A percentile compares a stretch with the other conserved stretches of the same genome.
These are phyloP conservation scores for Monosporascus sp. DNA, from an alignment of 2,329 filamentous ascomycete genomes.

Conservation along the genomic window DNA sequence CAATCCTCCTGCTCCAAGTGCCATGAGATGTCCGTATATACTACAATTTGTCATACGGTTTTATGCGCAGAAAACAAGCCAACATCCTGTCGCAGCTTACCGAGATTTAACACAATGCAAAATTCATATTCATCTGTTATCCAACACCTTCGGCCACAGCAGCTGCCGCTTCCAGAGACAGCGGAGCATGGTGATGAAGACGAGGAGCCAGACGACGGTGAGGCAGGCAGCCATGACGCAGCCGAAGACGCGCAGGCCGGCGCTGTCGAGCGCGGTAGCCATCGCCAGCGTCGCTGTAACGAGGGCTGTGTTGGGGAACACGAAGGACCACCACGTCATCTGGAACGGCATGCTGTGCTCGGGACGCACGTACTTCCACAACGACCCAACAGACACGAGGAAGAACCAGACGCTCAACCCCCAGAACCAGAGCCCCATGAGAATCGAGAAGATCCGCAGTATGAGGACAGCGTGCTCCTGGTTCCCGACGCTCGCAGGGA, in stretches of 20 bases:
- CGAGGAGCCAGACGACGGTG: slow-evolving; percentile 62
- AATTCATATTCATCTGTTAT: background rate
- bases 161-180: slow-evolving; percentile 63
- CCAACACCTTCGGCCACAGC: slow-evolving; percentile 68
- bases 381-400: slow-evolving; percentile 69
- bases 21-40: no score
- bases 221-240: slow-evolving; percentile 63
- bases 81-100: no score
- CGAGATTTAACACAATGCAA: no score
- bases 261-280: slow-evolving; percentile 54
- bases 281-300: slow-evolving; percentile 71
- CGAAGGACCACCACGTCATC: slow-evolving; percentile 82
- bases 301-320: slow-evolving; percentile 75
- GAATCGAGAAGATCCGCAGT: slow-evolving; percentile 46
- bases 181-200: slow-evolving; percentile 65
- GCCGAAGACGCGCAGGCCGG: slow-evolving; percentile 60
- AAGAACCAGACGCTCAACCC: slow-evolving; percentile 83
- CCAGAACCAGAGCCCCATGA: slow-evolving; percentile 75
- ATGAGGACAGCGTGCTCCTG: slow-evolving; percentile 38
- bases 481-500: slow-evolving; percentile 39
- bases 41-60: no score
- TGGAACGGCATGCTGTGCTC: slow-evolving; percentile 65
- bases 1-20: no score
- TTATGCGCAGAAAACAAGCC: no score
- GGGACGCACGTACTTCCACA: slow-evolving; percentile 60